phyloP scores from a whole-genome alignment of 768 basidiomycete genomes.

The Kwoniella mangroviensis region DNA sequence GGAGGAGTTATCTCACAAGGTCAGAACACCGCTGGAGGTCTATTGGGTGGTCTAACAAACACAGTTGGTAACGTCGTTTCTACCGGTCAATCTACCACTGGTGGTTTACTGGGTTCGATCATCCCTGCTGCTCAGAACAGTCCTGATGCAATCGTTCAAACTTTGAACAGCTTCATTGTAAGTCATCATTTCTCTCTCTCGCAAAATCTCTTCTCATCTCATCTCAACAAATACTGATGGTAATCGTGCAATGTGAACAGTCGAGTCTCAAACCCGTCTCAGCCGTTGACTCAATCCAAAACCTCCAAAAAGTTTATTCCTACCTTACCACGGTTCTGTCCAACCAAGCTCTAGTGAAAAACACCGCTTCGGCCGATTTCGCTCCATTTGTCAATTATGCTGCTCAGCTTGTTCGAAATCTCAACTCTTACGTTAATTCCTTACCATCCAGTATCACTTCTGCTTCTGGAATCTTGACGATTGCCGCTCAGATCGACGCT shows the following conservation, averaged over 20 bases:
- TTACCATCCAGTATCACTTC: constrained; percentile 9
- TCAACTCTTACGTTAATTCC: constrained; percentile 13
- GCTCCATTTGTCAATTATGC: constrained; percentile 15
- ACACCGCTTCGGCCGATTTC: constrained; percentile 19
- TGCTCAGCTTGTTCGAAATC: constrained; percentile 17
- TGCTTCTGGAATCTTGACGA: constrained; percentile 5
- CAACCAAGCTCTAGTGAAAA: constrained; percentile 9
- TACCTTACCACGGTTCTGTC: background rate
- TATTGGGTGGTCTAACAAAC: background rate
- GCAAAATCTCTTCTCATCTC: background rate
- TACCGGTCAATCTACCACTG: constrained; percentile 7
- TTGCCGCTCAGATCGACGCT: constrained; percentile 20
- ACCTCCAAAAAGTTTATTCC: constrained; percentile 12
- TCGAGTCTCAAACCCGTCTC: constrained; percentile 13
- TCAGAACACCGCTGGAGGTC: background rate
- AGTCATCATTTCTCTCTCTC: background rate
- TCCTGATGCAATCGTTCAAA: constrained; percentile 15
- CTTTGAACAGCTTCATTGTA: constrained; percentile 19
- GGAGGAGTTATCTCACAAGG: constrained; percentile 5
- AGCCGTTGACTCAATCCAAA: constrained; percentile 6
- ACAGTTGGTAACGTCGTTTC: constrained; percentile 9
- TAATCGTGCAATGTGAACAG: background rate
- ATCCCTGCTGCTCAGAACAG: constrained; percentile 3
- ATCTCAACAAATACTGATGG: background rate
- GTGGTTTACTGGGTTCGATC: background rate